Base-by-base conservation (phyloP, 176 grass and related monocot species). In the Lolium perenne region DNA sequence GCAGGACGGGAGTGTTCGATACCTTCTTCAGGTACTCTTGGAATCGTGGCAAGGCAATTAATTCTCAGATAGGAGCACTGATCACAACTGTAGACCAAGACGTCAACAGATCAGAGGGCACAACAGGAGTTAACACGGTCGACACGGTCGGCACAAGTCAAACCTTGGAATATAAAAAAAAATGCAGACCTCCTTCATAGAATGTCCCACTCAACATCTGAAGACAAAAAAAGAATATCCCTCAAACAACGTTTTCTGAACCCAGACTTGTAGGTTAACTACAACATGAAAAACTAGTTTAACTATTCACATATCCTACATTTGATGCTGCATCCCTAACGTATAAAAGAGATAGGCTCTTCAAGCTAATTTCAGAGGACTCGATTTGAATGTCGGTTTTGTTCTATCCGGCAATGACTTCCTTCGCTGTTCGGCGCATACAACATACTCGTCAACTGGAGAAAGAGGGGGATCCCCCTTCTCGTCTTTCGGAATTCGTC, bases 391-490 rank as follows among this genome's bases (percentile, higher is more conserved):
- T 50, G 58, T 43, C 15, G 3, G 65, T 47, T 58, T 32, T 26
- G 74, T 66, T 80, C 54, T 84, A 85, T 47, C 71, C 4, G 83
- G 87, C 85, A 90, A 87, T 38, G 91, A 88, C 23, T 91, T 91
- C 46, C 85, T 74, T 55, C 93, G 85, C 48, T 95, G 87, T 71
- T 92, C 46, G 16, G 93, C 91, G 65, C 91, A 95, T 9, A 80
- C 68, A 38, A 97, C 35, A 38, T 93, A 97, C 86, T 97, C 95
- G 6, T 90, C 74, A 14, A 97, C 80, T 38, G 95, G 76, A 51
- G 95, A 93, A 85, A 97, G 95, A 77, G 54, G 91, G 10, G 58
- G 65, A 22, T 71, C 80, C 10, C 89, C 89, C 71, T 95, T 88
- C 59, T 47, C 85, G 82, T 78, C 67, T 84, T 87, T 90, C 35